Conservation (phyloP, 176 grass and related monocot genomes). For the Tillandsia fasciculata region DNA sequence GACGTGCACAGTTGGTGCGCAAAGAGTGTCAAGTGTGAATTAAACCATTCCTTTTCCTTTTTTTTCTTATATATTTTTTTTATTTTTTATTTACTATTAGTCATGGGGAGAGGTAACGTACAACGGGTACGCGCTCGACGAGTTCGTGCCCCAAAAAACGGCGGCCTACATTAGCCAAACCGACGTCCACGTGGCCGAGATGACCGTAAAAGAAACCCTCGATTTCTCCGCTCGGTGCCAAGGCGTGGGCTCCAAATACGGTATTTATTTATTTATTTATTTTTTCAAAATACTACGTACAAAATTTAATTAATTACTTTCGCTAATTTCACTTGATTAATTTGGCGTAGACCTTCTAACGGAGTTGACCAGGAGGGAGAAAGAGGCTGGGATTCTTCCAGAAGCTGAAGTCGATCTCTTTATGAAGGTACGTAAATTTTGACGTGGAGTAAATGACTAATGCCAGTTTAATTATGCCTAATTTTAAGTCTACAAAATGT, state of each 20-base stretch:
- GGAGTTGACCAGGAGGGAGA: conserved; percentile 77
- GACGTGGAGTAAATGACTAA: background rate
- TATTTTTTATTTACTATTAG: conserved; percentile 16
- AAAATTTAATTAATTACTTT: no score
- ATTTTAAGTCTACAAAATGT: no score
- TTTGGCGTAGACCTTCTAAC: conserved; percentile 62
- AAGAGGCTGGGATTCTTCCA: conserved; percentile 64
- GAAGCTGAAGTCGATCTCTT: conserved; percentile 95
- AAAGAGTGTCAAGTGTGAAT: no score
- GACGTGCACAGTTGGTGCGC: background rate
- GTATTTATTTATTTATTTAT: conserved; percentile 18
- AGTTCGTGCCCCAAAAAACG: conserved; percentile 96
- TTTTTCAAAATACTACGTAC: background rate
- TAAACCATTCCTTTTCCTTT: background rate
- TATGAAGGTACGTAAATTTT: conserved; percentile 61
- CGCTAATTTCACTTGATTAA: background rate
- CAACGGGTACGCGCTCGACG: conserved; percentile 53
- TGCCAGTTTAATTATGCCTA: no score
- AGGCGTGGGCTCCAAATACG: conserved; percentile 81
- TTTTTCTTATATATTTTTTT: background rate
- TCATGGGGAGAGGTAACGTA: conserved; percentile 51
- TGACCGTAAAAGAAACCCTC: conserved; percentile 96
- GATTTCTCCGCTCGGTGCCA: conserved; percentile 96
- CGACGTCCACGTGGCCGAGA: conserved; percentile 83
- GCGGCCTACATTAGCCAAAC: conserved; percentile 98